phyloP scores from a whole-genome alignment of 257 asterid genomes.

The Linderniella brevidens region DNA sequence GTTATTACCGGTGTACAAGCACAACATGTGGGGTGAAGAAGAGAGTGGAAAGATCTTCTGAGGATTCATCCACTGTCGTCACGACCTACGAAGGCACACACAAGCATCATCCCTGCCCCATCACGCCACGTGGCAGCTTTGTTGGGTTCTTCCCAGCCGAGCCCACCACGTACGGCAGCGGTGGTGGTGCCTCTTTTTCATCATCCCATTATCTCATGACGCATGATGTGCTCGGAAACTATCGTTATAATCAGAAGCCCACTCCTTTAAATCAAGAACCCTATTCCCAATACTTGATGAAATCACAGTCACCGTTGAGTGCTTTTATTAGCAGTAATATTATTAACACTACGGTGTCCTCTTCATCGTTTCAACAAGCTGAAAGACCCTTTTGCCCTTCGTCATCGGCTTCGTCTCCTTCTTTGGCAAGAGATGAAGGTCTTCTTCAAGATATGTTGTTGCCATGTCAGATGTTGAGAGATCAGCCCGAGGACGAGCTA shows the following conservation, averaged over 20 bases:
- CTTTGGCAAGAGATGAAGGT: conserved; percentile 19
- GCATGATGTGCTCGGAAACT: not conserved
- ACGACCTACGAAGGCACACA: conserved; percentile 81
- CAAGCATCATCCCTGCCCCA: conserved; percentile 58
- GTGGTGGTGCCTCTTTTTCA: not conserved
- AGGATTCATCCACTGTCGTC: conserved; percentile 39
- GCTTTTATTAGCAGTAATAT: too few species aligned
- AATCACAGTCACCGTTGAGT: too few species aligned
- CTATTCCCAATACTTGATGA: not conserved
- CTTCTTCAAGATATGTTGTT: conserved; percentile 47
- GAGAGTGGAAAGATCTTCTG: conserved; percentile 54
- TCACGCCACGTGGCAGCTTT: conserved; percentile 12
- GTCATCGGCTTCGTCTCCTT: conserved; percentile 4
- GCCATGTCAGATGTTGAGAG: conserved; percentile 20
- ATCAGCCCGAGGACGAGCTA: conserved; percentile 10
- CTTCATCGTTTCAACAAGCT: conserved; percentile 8
- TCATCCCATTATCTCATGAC: conserved; percentile 5
- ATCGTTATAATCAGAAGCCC: too few species aligned
- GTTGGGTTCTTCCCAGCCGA: conserved; percentile 4
- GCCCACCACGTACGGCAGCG: conserved; percentile 1
- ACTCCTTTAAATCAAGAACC: conserved; percentile 3
- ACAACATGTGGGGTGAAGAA: conserved; percentile 64
- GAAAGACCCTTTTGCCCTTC: conserved; percentile 12
- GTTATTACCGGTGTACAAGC: conserved; percentile 66
- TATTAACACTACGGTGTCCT: not conserved